phyloP scores from a whole-genome alignment of 108 stramenopile genomes.

The Fistulifera solaris region DNA sequence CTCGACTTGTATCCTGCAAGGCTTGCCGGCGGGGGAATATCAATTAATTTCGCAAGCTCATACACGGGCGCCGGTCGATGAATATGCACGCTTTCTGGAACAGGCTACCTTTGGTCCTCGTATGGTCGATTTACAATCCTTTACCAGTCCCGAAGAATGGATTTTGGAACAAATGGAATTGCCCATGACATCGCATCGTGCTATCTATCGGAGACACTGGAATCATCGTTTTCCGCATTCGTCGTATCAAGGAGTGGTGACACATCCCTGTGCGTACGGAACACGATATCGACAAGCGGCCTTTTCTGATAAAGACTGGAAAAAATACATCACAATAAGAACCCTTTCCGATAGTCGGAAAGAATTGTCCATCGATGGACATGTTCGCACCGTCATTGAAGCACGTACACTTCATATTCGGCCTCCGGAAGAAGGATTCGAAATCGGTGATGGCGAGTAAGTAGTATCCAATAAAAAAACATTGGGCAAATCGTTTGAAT shows the following conservation, averaged over 20 bases:
- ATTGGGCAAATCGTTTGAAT: too few species aligned
- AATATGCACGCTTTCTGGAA: conserved; percentile 37
- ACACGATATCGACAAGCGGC: conserved; percentile 16
- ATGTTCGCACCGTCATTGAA: conserved; percentile 3
- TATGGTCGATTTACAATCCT: conserved; percentile 9
- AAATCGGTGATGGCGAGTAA: too few species aligned
- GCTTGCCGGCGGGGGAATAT: neutral
- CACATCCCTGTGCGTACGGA: conserved; percentile 37
- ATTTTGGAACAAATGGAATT: conserved; percentile 31
- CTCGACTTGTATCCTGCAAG: neutral
- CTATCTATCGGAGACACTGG: conserved; percentile 24
- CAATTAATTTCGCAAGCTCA: neutral
- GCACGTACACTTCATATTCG: too few species aligned
- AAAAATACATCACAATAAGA: neutral
- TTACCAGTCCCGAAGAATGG: conserved; percentile 12
- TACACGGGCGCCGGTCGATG: neutral
- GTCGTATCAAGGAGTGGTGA: conserved; percentile 14
- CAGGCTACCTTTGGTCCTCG: conserved; percentile 45
- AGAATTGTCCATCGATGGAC: neutral
- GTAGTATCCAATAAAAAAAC: too few species aligned
- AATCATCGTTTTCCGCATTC: conserved; percentile 22
- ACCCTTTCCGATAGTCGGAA: conserved; percentile 1
- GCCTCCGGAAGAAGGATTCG: too few species aligned
- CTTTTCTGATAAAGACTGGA: conserved; percentile 18
- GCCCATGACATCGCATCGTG: conserved; percentile 27